A percentile compares a stretch with the other conserved stretches of the same genome.
These are phyloP conservation scores for Phytophthora palmivora DNA, from an alignment of 352 stramenopile genomes.

Conservation along the genomic window DNA sequence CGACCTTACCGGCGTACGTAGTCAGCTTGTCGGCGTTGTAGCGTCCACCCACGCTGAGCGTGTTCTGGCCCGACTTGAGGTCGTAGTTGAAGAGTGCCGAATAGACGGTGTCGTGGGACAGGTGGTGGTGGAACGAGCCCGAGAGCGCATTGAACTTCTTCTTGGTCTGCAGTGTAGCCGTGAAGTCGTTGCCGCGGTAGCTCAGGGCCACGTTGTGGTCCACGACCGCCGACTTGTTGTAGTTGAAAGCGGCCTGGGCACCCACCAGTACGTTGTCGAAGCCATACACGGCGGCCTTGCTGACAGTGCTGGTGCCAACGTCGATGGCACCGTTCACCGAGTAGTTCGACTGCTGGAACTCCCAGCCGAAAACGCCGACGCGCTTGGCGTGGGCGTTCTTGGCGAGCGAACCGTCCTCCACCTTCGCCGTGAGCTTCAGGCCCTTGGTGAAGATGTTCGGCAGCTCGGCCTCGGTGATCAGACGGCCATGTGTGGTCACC, in stretches of 20 bases:
- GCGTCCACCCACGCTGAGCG: conserved; percentile 80
- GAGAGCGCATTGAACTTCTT: conserved; percentile 88
- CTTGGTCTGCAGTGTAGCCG: conserved; percentile 82
- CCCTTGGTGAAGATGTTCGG: conserved; percentile 82
- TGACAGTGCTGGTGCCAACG: conserved; percentile 61
- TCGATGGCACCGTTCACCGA: conserved; percentile 69
- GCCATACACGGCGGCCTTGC: conserved; percentile 74
- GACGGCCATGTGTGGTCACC: conserved; percentile 80
- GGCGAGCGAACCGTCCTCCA: conserved; percentile 80
- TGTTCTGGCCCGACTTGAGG: conserved; percentile 86
- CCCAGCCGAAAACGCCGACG: conserved; percentile 75
- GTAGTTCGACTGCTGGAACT: conserved; percentile 76
- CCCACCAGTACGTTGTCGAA: conserved; percentile 84
- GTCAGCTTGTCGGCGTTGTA: conserved; percentile 86
- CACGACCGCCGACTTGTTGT: conserved; percentile 83
- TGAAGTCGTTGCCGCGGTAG: conserved; percentile 82
- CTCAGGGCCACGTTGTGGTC: conserved; percentile 87
- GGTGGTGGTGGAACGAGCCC: conserved; percentile 84
- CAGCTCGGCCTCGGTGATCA: conserved; percentile 81
- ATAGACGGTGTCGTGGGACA: conserved; percentile 87
- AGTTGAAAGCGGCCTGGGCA: conserved; percentile 74
- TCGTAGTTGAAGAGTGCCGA: conserved; percentile 90
- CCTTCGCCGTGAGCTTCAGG: conserved; percentile 86
- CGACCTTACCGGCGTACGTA: conserved; percentile 87
- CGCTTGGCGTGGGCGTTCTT: conserved; percentile 84